A percentile compares a stretch with the other conserved stretches of the same genome.
Evolutionary conservation across 1,284 basidiomycete genomes (phyloP).

Genomic region (Fomitopsis betulina): DNA sequence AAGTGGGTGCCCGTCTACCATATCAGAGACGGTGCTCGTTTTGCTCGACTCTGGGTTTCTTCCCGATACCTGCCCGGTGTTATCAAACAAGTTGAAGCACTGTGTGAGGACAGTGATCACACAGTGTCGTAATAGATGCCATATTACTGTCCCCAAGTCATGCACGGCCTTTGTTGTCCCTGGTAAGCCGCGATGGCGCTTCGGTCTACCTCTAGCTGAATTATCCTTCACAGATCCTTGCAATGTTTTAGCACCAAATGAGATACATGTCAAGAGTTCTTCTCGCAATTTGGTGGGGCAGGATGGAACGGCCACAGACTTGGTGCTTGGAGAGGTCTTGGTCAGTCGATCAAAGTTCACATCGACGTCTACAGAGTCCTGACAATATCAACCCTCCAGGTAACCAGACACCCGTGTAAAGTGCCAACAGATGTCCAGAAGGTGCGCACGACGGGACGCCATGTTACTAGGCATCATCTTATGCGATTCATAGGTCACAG

Average conservation of each 20-base stretch:
- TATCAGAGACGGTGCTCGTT: constrained; percentile 33
- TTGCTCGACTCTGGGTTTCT: constrained; percentile 35
- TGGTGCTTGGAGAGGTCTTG: constrained; percentile 33
- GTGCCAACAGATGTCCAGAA: constrained; percentile 41
- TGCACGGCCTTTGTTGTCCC: constrained; percentile 35
- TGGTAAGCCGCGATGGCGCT: constrained; percentile 21
- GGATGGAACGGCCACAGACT: constrained; percentile 27
- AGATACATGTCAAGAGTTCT: constrained; percentile 34
- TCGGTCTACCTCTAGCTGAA: background rate
- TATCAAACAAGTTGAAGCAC: constrained; percentile 29
- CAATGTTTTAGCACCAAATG: constrained; percentile 30
- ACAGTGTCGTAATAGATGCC: background rate
- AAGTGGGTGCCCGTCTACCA: constrained; percentile 34
- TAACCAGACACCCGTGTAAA: constrained; percentile 44
- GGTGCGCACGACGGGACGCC: constrained; percentile 20
- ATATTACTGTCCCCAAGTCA: constrained; percentile 28
- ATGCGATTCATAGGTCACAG: constrained; percentile 27
- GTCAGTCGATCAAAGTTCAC: constrained; percentile 21
- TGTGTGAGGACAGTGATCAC: constrained; percentile 23
- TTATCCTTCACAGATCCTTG: constrained; percentile 28
- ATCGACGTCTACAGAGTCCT: background rate
- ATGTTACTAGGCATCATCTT: background rate
- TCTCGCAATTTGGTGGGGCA: constrained; percentile 17
- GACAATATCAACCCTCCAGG: constrained; percentile 24
- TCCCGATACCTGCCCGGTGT: constrained; percentile 26